phyloP scores from a whole-genome alignment of 2,329 filamentous ascomycete genomes.

The Trichophyton mentagrophytes region DNA sequence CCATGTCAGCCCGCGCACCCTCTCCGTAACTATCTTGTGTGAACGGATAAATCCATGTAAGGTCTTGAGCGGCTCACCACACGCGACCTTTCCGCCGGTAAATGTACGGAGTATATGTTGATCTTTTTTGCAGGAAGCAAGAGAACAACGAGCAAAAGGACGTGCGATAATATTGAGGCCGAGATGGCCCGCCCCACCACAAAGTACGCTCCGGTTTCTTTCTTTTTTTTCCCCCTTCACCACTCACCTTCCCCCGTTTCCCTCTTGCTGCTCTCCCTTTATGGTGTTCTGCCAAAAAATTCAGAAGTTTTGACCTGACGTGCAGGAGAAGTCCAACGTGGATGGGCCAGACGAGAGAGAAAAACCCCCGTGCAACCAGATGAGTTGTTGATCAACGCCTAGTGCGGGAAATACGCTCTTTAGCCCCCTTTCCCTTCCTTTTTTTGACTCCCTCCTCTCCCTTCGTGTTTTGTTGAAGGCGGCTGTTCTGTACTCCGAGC shows the following conservation, averaged over 20 bases:
- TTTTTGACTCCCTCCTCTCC: not conserved
- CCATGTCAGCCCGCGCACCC: not conserved
- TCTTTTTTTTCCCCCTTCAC: not conserved
- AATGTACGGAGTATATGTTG: not conserved
- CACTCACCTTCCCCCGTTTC: not conserved
- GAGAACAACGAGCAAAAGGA: not conserved
- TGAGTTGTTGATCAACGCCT: conserved; percentile 4
- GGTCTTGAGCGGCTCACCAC: not conserved
- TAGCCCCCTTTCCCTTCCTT: not conserved
- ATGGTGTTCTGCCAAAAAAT: not conserved
- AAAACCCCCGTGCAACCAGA: conserved; percentile 1
- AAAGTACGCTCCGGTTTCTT: not conserved
- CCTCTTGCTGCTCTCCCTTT: not conserved
- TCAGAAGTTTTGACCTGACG: not conserved
- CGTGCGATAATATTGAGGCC: not conserved
- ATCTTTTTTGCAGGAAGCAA: not conserved
- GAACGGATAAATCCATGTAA: not conserved
- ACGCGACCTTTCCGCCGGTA: conserved; percentile 2
- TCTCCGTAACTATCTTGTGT: not conserved
- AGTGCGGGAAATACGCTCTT: not conserved
- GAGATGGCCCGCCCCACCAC: not conserved
- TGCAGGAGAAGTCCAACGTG: conserved; percentile 1
- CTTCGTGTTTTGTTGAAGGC: not conserved
- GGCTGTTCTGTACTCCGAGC: not conserved
- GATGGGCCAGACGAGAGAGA: not conserved